phyloP scores from a whole-genome alignment of 768 basidiomycete species.

The Phaeotremella fagi region DNA sequence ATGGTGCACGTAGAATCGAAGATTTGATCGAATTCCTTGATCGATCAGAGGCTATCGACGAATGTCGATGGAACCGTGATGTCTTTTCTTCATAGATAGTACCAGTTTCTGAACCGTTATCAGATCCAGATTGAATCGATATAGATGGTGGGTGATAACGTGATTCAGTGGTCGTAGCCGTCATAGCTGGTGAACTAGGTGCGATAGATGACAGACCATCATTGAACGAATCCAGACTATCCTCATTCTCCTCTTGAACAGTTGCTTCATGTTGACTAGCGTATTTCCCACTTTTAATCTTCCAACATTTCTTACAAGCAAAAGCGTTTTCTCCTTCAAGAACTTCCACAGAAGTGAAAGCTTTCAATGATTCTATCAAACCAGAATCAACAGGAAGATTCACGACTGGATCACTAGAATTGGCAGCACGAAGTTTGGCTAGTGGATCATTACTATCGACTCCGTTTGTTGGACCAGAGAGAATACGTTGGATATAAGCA shows the following conservation, averaged over 20 bases:
- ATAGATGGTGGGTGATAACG: slow-evolving; percentile 13
- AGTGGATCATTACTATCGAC: slow-evolving; percentile 32
- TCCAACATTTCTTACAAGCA: slow-evolving; percentile 91
- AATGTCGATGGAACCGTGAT: neutral
- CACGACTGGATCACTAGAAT: slow-evolving; percentile 16
- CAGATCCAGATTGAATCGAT: slow-evolving; percentile 10
- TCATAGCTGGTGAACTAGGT: neutral
- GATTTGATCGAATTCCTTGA: neutral
- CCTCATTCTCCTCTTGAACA: slow-evolving; percentile 39
- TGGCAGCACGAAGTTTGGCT: slow-evolving; percentile 31
- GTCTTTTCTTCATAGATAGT: neutral
- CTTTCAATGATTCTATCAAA: slow-evolving; percentile 63
- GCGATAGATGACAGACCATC: slow-evolving; percentile 45
- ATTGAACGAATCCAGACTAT: slow-evolving; percentile 30
- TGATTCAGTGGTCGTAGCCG: neutral
- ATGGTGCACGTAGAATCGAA: neutral
- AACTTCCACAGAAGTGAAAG: slow-evolving; percentile 90
- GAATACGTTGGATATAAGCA: slow-evolving; percentile 47
- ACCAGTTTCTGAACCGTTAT: slow-evolving; percentile 1
- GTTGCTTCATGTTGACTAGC: slow-evolving; percentile 29
- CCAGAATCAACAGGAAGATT: slow-evolving; percentile 33
- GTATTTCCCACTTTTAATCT: slow-evolving; percentile 61
- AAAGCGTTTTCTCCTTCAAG: slow-evolving; percentile 92
- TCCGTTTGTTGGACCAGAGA: slow-evolving; percentile 26
- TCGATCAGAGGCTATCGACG: neutral